phyloP scores from a whole-genome alignment of 192 early-diverging fungal species.

The Coemansia sp. region DNA sequence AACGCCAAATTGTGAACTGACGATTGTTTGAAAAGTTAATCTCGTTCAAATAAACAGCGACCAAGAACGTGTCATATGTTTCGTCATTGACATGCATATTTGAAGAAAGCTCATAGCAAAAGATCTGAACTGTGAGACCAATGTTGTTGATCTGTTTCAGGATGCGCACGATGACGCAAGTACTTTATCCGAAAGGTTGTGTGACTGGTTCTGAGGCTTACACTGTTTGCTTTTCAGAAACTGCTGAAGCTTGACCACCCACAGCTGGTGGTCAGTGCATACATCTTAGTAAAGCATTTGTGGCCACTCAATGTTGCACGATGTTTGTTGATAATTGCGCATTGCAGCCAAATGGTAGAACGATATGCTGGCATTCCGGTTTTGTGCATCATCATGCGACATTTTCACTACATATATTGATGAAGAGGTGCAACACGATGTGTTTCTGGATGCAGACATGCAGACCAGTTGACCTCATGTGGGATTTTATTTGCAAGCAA shows the following conservation, averaged over 20 bases:
- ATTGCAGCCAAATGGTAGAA: neutral
- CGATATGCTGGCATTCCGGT: neutral
- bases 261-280: neutral
- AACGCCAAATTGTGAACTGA: no score
- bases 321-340: neutral
- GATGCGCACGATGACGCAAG: neutral
- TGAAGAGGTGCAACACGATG: neutral
- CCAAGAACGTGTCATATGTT: no score
- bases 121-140: neutral
- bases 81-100: neutral
- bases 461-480: neutral
- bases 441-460: conserved; percentile 1
- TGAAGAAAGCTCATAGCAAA: neutral
- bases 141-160: neutral
- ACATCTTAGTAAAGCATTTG: neutral
- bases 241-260: neutral
- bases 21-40: no score
- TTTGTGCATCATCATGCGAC: neutral
- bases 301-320: neutral
- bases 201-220: neutral
- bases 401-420: no score
- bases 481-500: neutral
- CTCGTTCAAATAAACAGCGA: no score
- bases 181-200: neutral
- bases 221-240: neutral